Evolutionary conservation across 495 filamentous ascomycete species (phyloP).

Genomic region (Annulohypoxylon stygium): DNA sequence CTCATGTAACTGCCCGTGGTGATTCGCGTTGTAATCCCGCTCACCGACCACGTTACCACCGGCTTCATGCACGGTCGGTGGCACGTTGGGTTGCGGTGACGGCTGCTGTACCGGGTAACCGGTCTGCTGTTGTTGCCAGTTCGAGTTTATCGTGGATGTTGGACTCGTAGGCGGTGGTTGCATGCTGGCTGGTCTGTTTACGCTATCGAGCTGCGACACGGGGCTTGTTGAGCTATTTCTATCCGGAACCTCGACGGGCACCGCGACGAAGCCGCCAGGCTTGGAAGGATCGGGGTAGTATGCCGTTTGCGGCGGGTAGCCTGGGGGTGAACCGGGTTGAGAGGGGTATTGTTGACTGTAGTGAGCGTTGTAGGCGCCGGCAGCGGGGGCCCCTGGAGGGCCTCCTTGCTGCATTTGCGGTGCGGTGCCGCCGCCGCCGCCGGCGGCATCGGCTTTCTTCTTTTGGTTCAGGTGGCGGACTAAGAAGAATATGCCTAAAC

Average conservation of each 20-base stretch:
- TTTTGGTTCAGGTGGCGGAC: slow-evolving; percentile 54
- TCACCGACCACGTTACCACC: slow-evolving; percentile 50
- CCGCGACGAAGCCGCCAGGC: slow-evolving; percentile 41
- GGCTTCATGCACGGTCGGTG: slow-evolving; percentile 50
- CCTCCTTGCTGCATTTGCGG: not conserved
- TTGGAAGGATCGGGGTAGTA: slow-evolving; percentile 45
- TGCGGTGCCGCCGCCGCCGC: slow-evolving; percentile 1
- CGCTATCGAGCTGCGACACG: slow-evolving; percentile 44
- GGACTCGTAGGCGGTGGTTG: slow-evolving; percentile 47
- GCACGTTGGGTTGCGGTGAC: slow-evolving; percentile 32
- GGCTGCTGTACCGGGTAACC: slow-evolving; percentile 14
- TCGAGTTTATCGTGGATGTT: slow-evolving; percentile 42
- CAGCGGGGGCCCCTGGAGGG: too few relatives aligned
- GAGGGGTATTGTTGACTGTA: slow-evolving; percentile 44
- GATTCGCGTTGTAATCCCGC: slow-evolving; percentile 47
- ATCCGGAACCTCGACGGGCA: slow-evolving; percentile 35
- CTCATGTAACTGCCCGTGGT: slow-evolving; percentile 51
- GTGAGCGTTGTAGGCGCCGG: slow-evolving; percentile 25
- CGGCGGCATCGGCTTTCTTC: slow-evolving; percentile 17
- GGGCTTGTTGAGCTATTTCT: slow-evolving; percentile 50
- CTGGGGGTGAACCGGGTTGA: slow-evolving; percentile 24
- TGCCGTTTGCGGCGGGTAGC: slow-evolving; percentile 30
- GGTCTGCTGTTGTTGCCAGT: slow-evolving; percentile 36
- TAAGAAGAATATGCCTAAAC: slow-evolving; percentile 56
- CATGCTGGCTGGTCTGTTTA: slow-evolving; percentile 27